A percentile compares a stretch with the other conserved stretches of the same genome.
These are phyloP conservation scores for Nicotiana benthamiana DNA, from an alignment of 257 asterid genomes.

Conservation along the genomic window DNA sequence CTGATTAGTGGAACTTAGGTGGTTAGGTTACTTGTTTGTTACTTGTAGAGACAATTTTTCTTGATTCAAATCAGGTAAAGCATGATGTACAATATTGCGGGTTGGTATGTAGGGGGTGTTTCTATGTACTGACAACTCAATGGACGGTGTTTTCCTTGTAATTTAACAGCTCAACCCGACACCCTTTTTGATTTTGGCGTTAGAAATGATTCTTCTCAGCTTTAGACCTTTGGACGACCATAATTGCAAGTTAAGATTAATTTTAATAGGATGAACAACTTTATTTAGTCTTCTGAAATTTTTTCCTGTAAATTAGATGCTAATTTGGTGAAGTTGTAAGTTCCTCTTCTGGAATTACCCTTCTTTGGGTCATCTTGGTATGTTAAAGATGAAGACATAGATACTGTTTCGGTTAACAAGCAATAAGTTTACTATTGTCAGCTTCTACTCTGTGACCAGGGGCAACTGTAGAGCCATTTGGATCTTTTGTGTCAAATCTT, in stretches of 20 bases:
- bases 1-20: neutral
- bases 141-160: constrained; percentile 4
- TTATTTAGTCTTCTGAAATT: neutral
- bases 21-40: neutral
- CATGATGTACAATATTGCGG: neutral
- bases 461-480: constrained; percentile 93
- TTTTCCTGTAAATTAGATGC: neutral
- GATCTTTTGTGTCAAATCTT: constrained; percentile 93
- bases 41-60: neutral
- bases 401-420: neutral
- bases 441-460: constrained; percentile 48
- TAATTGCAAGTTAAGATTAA: neutral
- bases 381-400: neutral
- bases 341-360: neutral
- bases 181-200: neutral
- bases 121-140: neutral
- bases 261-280: neutral
- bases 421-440: constrained; percentile 8
- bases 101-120: neutral
- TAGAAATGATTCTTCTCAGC: neutral
- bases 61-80: neutral
- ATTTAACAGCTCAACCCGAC: neutral
- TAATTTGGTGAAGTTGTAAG: neutral
- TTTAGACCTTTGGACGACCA: neutral
- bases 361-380: neutral